Base-by-base conservation (phyloP, 306 rosid species). In the Gleditsia sinensis region DNA sequence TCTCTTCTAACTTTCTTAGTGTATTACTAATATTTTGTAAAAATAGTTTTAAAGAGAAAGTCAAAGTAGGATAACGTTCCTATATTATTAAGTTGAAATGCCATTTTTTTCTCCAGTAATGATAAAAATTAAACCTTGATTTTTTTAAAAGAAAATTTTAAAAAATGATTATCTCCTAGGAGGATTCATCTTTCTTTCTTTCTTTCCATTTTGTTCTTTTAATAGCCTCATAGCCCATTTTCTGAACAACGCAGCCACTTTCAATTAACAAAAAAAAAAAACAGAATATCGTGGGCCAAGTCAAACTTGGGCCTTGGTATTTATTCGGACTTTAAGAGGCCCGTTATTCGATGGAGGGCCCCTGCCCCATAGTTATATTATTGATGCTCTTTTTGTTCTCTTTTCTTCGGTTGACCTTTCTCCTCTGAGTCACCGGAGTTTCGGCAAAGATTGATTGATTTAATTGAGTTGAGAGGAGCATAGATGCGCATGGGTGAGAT, bases 401-500 rank as follows among this genome's bases (percentile, higher is more conserved):
- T 30, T 7, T 54, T 54, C 33, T 9, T 24, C 17, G 19, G 34
- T 12, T 6, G 14, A 27, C 8, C 37, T 27, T 6, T 2, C 14
- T 40, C 13, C 45, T 14, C 10, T 1, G 51, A n/a, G n/a, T n/a
- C n/a, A n/a, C 5, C 4, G 49, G 6, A 5, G 13, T 20, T 63
- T 63, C 13, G 21, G 34, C 13, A 3, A 40, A n/a, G 36, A 40
- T 24, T 39, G 6, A 13, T 42, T 23, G 33, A 3, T 65, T 65
- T 48, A 51, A 23, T 53, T 37, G 39, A 37, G 11, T 6, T 30
- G 72, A 14, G 24, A 32, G 60, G 17, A 3, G 65, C 25, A 34
- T 13, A 53, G 20, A 49, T 43, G 23, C 61, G 9, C 63, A 85
- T 86, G 94, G 89, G 34, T 43, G 97, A 87, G 79, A 90, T 88